A percentile compares a stretch with the other conserved stretches of the same genome.
Conservation (phyloP, 331 rosid species). For the Acacia concinna region DNA sequence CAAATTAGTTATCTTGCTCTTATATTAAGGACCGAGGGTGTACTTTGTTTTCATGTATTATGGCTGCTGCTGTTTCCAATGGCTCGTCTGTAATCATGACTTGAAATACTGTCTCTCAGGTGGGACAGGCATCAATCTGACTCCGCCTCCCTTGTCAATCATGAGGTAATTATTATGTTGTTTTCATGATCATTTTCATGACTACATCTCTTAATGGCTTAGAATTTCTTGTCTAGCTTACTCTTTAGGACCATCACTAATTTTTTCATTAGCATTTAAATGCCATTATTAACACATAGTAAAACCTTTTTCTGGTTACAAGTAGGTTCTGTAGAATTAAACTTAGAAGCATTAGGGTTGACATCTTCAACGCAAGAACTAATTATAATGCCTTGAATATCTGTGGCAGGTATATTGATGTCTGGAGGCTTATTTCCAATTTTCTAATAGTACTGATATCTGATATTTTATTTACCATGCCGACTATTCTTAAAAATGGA, state of each 20-base stretch:
- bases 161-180: constrained; percentile 53
- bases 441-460: constrained; percentile 11
- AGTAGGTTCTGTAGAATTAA: background rate
- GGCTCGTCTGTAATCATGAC: constrained; percentile 9
- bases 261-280: constrained; percentile 15
- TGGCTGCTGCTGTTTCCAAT: background rate
- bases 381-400: background rate
- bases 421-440: background rate
- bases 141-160: constrained; percentile 90
- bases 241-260: constrained; percentile 12
- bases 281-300: background rate
- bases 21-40: too few species aligned
- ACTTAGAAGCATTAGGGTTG: constrained; percentile 13
- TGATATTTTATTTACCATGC: background rate
- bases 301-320: background rate
- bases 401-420: background rate
- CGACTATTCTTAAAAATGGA: background rate
- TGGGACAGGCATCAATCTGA: constrained; percentile 96
- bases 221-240: background rate
- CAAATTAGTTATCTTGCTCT: background rate
- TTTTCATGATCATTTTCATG: background rate
- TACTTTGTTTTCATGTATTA: constrained; percentile 6
- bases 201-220: constrained; percentile 5
- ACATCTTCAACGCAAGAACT: constrained; percentile 8
- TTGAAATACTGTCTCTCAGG: constrained; percentile 50